Evolutionary conservation across 2,329 filamentous ascomycete genomes (phyloP).

Genomic region (Talaromyces sp.): DNA sequence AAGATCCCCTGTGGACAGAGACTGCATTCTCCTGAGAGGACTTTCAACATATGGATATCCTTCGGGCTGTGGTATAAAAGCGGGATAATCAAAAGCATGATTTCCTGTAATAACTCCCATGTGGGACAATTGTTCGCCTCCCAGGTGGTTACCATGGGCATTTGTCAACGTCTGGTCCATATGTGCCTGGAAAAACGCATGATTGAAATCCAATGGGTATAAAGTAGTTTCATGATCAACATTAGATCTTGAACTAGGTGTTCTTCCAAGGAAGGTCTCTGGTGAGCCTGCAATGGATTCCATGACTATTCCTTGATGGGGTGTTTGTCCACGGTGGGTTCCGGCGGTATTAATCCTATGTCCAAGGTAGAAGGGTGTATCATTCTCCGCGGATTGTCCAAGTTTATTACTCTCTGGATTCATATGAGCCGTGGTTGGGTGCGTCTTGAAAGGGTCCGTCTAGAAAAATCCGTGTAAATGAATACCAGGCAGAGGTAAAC

Average conservation of each 20-base stretch:
- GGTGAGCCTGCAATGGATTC: not conserved
- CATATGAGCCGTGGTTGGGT: not conserved
- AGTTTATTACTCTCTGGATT: not conserved
- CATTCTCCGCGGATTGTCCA: not conserved
- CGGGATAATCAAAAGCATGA: not conserved
- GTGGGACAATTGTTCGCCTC: not conserved
- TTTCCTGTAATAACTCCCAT: not conserved
- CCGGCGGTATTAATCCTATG: not conserved
- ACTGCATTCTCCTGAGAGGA: too few relatives aligned
- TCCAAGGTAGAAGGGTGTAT: not conserved
- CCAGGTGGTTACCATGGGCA: not conserved
- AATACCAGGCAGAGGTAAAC: not conserved
- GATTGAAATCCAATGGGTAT: not conserved
- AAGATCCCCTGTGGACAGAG: not conserved
- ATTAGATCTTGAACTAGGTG: not conserved
- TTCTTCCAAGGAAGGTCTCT: not conserved
- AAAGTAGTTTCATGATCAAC: not conserved
- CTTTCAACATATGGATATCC: not conserved
- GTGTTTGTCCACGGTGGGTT: not conserved
- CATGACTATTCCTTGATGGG: not conserved
- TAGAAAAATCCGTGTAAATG: not conserved
- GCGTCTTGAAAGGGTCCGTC: not conserved
- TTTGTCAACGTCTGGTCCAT: not conserved
- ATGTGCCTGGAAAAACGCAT: not conserved
- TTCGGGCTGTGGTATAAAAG: not conserved